Evolutionary conservation across 768 basidiomycete genomes (phyloP).

Genomic region (Trametopsis cervina): DNA sequence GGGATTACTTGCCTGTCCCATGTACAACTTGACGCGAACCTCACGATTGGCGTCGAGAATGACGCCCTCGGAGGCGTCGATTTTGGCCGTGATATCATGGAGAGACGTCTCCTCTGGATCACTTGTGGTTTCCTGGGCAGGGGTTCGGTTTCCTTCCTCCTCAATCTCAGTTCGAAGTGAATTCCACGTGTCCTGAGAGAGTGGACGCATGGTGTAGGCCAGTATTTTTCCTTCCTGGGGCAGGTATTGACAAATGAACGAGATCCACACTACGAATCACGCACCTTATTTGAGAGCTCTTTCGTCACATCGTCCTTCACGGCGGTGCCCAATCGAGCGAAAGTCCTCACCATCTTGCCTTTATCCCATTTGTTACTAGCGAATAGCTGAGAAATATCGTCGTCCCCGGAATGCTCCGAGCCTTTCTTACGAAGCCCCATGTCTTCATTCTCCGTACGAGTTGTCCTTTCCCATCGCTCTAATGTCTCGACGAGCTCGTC

Average conservation of each 20-base stretch:
- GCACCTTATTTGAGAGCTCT: constrained; percentile 20
- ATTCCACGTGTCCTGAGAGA: constrained; percentile 38
- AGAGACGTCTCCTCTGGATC: constrained; percentile 39
- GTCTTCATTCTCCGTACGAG: constrained; percentile 32
- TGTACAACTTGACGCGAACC: constrained; percentile 63
- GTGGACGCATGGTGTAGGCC: constrained; percentile 39
- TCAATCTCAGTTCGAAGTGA: constrained; percentile 31
- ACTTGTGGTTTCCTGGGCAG: constrained; percentile 1
- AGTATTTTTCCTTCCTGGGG: constrained; percentile 34
- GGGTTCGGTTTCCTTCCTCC: constrained; percentile 9
- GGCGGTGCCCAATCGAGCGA: constrained; percentile 52
- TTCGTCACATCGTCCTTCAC: constrained; percentile 27
- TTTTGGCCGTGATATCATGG: constrained; percentile 31
- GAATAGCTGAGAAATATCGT: constrained; percentile 39
- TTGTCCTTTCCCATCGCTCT: constrained; percentile 53
- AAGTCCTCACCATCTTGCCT: constrained; percentile 71
- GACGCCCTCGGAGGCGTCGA: constrained; percentile 34
- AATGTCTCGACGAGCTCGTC: constrained; percentile 60
- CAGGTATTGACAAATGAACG: neutral
- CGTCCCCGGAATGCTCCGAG: constrained; percentile 30
- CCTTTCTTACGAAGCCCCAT: constrained; percentile 31
- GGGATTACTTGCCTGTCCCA: constrained; percentile 49
- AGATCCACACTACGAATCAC: constrained; percentile 1
- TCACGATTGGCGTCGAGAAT: constrained; percentile 62
- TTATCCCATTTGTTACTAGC: constrained; percentile 57